Conservation (phyloP, 108 stramenopile genomes). For the Nitzschia sp. region DNA sequence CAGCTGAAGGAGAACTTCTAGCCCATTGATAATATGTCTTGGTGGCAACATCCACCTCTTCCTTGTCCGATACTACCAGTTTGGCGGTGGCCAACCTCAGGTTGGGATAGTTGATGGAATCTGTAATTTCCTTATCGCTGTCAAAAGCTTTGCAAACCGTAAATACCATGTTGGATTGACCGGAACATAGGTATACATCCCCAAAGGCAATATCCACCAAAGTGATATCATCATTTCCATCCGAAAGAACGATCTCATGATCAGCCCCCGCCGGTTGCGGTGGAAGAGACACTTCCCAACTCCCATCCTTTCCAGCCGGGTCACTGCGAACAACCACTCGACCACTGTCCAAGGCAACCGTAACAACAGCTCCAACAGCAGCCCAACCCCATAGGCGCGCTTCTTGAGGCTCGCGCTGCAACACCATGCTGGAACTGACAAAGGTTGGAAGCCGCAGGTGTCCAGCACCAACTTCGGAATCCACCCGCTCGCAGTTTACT, state of each 20-base stretch:
- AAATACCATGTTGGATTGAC: constrained; percentile 41
- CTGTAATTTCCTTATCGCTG: constrained; percentile 19
- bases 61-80: background rate
- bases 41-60: constrained; percentile 11
- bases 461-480: background rate
- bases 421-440: constrained; percentile 31
- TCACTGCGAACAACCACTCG: background rate
- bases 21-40: constrained; percentile 19
- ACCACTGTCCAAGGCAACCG: background rate
- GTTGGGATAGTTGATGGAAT: constrained; percentile 38
- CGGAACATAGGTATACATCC: constrained; percentile 39
- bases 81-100: constrained; percentile 28
- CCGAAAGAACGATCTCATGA: constrained; percentile 15
- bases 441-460: constrained; percentile 19
- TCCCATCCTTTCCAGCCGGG: constrained; percentile 4
- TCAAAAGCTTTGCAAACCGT: constrained; percentile 6
- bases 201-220: constrained; percentile 36
- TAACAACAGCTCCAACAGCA: constrained; percentile 10
- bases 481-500: no score
- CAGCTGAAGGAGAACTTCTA: constrained; percentile 11
- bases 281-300: constrained; percentile 20
- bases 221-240: constrained; percentile 8
- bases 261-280: constrained; percentile 28
- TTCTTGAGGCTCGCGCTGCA: constrained; percentile 23
- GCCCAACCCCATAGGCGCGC: constrained; percentile 34